These are phyloP conservation scores for Bruguiera hainesii DNA, from an alignment of 441 rosid species.

Conservation along the genomic window DNA sequence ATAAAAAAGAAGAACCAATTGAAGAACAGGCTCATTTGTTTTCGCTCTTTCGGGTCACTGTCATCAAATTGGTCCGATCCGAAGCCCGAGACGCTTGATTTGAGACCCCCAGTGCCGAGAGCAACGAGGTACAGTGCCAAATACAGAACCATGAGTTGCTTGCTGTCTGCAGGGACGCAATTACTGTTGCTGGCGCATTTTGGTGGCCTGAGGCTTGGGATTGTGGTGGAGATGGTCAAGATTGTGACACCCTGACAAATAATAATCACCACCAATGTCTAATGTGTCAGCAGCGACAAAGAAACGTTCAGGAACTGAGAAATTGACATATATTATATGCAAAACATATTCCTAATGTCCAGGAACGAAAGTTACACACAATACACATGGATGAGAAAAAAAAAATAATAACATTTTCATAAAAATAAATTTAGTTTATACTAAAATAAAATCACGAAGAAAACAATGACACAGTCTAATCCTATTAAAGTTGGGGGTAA, in stretches of 20 bases:
- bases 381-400: no score
- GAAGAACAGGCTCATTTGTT: slow-evolving; percentile 72
- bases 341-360: no score
- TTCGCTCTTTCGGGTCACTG: slow-evolving; percentile 47
- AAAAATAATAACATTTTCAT: no score
- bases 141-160: slow-evolving; percentile 59
- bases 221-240: slow-evolving; percentile 73
- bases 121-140: slow-evolving; percentile 80
- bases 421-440: no score
- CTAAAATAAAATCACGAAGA: no score
- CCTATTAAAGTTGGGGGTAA: not conserved
- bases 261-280: not conserved
- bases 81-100: slow-evolving; percentile 92
- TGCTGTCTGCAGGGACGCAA: slow-evolving; percentile 57
- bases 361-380: no score
- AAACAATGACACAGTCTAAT: not conserved
- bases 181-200: slow-evolving; percentile 37
- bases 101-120: slow-evolving; percentile 91
- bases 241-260: slow-evolving; percentile 63
- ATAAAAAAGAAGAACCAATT: slow-evolving; percentile 91
- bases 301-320: not conserved
- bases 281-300: not conserved
- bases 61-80: slow-evolving; percentile 95
- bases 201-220: slow-evolving; percentile 79
- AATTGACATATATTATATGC: not conserved